A percentile compares a stretch with the other conserved stretches of the same genome.
Conservation (phyloP, 805 yeast genomes). For the Isabelozyma rhagii region DNA sequence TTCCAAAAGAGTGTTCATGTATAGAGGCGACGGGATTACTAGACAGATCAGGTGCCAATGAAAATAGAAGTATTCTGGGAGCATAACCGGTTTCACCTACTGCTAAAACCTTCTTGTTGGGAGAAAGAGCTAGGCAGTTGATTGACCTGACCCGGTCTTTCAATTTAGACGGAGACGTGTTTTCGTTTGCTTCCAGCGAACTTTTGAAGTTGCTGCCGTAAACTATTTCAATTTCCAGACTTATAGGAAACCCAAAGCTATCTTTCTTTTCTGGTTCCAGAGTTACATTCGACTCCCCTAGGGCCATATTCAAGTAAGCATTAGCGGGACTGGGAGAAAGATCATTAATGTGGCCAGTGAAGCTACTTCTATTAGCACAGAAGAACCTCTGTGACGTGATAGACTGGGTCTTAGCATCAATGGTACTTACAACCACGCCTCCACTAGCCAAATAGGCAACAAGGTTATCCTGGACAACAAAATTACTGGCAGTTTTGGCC, state of each 20-base stretch:
- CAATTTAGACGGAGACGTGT: slow-evolving; percentile 18
- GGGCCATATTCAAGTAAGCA: slow-evolving; percentile 26
- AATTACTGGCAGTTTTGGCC: slow-evolving; percentile 38
- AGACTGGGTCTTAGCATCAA: slow-evolving; percentile 14
- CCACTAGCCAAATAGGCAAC: slow-evolving; percentile 59
- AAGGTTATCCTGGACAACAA: slow-evolving; percentile 35
- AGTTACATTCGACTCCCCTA: slow-evolving; percentile 2
- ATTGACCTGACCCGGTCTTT: slow-evolving; percentile 48
- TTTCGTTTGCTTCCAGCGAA: slow-evolving; percentile 6
- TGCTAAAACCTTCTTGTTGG: slow-evolving; percentile 53
- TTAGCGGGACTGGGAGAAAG: slow-evolving; percentile 14
- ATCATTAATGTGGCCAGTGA: neutral
- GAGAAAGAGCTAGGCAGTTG: slow-evolving; percentile 56
- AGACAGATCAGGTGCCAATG: slow-evolving; percentile 49
- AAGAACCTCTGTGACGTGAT: slow-evolving; percentile 44
- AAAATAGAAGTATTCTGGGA: slow-evolving; percentile 61
- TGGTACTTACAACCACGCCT: slow-evolving; percentile 51
- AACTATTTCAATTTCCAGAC: slow-evolving; percentile 26
- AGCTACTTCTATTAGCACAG: slow-evolving; percentile 41
- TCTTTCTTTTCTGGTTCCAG: slow-evolving; percentile 18
- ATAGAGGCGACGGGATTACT: slow-evolving; percentile 51
- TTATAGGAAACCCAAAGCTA: slow-evolving; percentile 31
- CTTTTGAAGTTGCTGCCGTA: slow-evolving; percentile 5
- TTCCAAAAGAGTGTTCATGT: slow-evolving; percentile 65
- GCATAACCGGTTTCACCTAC: slow-evolving; percentile 71